Evolutionary conservation across 192 early-diverging fungal species (phyloP).

Genomic region (Geosiphon pyriformis): DNA sequence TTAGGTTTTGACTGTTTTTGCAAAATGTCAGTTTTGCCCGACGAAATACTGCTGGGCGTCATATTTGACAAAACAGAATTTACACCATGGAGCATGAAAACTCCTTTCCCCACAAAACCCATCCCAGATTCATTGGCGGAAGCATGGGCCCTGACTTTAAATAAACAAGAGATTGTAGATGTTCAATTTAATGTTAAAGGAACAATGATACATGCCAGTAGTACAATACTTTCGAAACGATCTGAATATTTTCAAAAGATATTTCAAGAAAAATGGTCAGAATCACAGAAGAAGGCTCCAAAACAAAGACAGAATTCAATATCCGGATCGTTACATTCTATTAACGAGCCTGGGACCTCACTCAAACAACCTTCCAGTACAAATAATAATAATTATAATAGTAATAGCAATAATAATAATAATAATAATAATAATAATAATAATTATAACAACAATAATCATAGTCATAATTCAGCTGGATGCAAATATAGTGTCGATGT

Average conservation of each 20-base stretch:
- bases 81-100: too few species aligned
- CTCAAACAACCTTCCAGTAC: background rate
- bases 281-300: too few species aligned
- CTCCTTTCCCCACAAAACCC: background rate
- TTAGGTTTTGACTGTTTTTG: background rate
- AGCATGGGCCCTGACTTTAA: background rate
- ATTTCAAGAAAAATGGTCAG: slow-evolving; percentile 21
- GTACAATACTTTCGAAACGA: slow-evolving; percentile 6
- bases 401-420: background rate
- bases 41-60: background rate
- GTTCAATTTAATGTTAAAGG: slow-evolving; percentile 1
- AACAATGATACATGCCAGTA: slow-evolving; percentile 5
- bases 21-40: background rate
- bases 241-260: slow-evolving; percentile 24
- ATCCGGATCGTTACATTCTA: too few species aligned
- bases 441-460: too few species aligned
- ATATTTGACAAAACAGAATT: background rate
- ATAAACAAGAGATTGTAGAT: background rate
- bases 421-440: background rate
- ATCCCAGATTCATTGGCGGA: background rate
- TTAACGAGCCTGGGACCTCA: too few species aligned
- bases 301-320: too few species aligned
- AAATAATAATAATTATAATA: background rate
- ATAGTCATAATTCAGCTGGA: background rate
- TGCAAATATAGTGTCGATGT: slow-evolving; percentile 7